These are phyloP conservation scores for Herpetomonas samuelpessoai DNA, from an alignment of 208 protist species.

Conservation along the genomic window DNA sequence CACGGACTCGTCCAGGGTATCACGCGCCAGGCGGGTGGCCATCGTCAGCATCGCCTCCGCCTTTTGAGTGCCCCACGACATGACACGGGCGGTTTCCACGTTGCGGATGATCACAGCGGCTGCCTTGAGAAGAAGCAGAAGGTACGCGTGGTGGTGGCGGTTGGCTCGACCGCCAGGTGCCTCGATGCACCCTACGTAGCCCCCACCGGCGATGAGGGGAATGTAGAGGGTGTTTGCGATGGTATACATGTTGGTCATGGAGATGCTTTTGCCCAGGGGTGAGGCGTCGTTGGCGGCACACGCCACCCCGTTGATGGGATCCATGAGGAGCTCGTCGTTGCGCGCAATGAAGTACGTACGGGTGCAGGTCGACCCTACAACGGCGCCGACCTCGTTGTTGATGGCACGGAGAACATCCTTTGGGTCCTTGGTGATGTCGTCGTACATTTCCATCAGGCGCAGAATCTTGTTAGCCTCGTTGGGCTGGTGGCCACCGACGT, in stretches of 20 bases:
- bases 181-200: conserved; percentile 65
- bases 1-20: conserved; percentile 73
- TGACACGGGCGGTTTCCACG: conserved; percentile 8
- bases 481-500: background rate
- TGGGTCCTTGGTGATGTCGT: conserved; percentile 19
- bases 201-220: conserved; percentile 32
- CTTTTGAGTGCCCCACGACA: conserved; percentile 44
- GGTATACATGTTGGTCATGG: conserved; percentile 26
- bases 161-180: conserved; percentile 20
- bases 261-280: conserved; percentile 44
- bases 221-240: conserved; percentile 64
- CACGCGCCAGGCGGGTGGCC: conserved; percentile 74
- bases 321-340: conserved; percentile 51
- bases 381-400: conserved; percentile 34
- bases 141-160: background rate
- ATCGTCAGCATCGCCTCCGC: conserved; percentile 79
- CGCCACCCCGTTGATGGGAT: conserved; percentile 59
- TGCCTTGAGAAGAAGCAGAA: conserved; percentile 26
- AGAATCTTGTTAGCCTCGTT: conserved; percentile 12
- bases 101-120: conserved; percentile 23
- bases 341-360: conserved; percentile 40
- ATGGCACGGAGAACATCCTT: conserved; percentile 35
- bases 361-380: conserved; percentile 16
- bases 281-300: conserved; percentile 39
- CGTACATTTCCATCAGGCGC: conserved; percentile 35